Percentiles rank a stretch among this genome's conserved stretches.
Conservation (phyloP, 2,329 filamentous ascomycete species). For the Colletotrichum sp. region DNA sequence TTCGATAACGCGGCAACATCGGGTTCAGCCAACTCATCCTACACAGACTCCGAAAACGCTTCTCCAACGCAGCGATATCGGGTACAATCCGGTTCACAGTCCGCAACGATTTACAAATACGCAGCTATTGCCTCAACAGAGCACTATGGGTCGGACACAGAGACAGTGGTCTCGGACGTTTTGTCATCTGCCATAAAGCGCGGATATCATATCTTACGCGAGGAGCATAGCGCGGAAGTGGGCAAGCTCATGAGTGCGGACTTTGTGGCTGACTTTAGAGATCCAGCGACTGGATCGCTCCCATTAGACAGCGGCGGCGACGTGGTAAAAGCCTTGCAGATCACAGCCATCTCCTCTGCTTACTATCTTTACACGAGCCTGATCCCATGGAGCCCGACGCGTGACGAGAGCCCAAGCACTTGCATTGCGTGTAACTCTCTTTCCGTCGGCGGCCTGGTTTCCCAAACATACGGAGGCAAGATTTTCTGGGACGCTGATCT, state of each 20-base stretch:
- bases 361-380: slow-evolving; percentile 5
- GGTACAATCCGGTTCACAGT: background rate
- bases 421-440: slow-evolving; percentile 21
- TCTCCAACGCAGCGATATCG: background rate
- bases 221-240: background rate
- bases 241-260: background rate
- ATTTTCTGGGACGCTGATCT: slow-evolving; percentile 35
- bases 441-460: slow-evolving; percentile 29
- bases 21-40: background rate
- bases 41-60: background rate
- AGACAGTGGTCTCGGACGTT: background rate
- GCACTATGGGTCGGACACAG: background rate
- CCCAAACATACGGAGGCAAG: slow-evolving; percentile 32
- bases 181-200: background rate
- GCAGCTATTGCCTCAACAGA: background rate
- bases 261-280: background rate
- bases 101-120: background rate
- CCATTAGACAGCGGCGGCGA: background rate
- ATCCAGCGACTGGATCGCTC: background rate
- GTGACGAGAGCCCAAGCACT: background rate
- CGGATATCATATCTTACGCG: background rate
- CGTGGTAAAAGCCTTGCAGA: background rate
- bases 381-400: background rate
- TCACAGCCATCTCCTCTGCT: background rate
- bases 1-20: background rate